Base-by-base conservation (phyloP, 495 filamentous ascomycete genomes). In the Hypomontagnella submonticulosa region DNA sequence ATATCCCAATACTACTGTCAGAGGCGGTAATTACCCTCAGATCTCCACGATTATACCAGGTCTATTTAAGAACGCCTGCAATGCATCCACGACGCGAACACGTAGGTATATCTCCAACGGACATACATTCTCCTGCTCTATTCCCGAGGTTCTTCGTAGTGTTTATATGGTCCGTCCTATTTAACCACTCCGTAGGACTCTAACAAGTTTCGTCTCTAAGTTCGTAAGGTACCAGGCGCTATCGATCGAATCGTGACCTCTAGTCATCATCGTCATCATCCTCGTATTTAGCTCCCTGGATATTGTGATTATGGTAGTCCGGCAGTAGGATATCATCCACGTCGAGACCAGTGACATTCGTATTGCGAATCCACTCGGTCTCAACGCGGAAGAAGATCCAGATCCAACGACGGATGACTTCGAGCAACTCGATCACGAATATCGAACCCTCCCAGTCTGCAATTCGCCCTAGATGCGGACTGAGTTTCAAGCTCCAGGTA, bases 331-430 rank as follows among this genome's bases (percentile, higher is more conserved):
- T 78, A 58, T 81, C 79, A 40, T 81, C 76, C 23, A 67, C 59
- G 4, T 71, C 80, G 20, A 76, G 67, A 9, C 79, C 78, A 16
- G 52, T n/a, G 9, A 52, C 23, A 1, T 67, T 62, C 2, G 71
- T 73, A 54, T 73, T 81, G 40, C 80, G 77, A 44, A 92, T 84
- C 90, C 90, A 96, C 80, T 99, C 95, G 16, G 91, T 90, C 81
- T 99, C 95, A 18, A 93, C 87, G 2, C 95, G 86, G 74, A 98
- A 93, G 77, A 98, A 97, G 43, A 95, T 91, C 95, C 95, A 99
- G 67, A 98, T 85, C 93, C 93, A 97, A 13, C 95, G 84, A 38
- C 95, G 85, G 15, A 90, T 82, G 6, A 98, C 88, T 76, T 99
- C 95, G 13, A 95, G 78, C 36, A 90, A 79, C 79, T 97, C 89